These are phyloP conservation scores for Pestalotiopsis fici DNA, from an alignment of 2,329 filamentous ascomycete genomes.

Conservation along the genomic window DNA sequence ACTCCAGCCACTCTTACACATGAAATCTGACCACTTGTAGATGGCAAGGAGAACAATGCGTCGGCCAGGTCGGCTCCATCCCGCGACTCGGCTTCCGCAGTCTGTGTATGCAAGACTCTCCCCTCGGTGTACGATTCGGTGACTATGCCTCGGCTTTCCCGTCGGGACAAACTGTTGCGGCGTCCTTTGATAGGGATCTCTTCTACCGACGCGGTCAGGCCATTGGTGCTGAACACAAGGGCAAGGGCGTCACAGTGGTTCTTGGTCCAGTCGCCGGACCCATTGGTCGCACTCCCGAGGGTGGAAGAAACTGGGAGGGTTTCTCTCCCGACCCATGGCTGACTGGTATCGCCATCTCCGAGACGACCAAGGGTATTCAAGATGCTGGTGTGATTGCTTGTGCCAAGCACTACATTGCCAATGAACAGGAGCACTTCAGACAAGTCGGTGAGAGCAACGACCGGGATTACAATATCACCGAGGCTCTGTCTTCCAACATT, in stretches of 20 bases:
- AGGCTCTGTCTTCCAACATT: constrained; percentile 59
- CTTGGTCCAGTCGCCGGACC: constrained; percentile 76
- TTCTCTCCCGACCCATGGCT: constrained; percentile 75
- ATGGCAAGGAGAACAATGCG: constrained; percentile 72
- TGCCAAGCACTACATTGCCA: constrained; percentile 71
- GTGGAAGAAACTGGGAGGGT: constrained; percentile 73
- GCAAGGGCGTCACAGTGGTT: constrained; percentile 73
- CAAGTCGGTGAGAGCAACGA: constrained; percentile 57
- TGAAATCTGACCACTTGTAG: constrained; percentile 31
- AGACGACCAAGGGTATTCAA: constrained; percentile 79
- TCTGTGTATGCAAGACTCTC: constrained; percentile 86
- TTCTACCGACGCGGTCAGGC: constrained; percentile 70
- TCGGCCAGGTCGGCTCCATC: constrained; percentile 73
- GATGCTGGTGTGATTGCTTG: constrained; percentile 77
- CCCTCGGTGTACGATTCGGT: constrained; percentile 73
- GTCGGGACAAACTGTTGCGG: constrained; percentile 75
- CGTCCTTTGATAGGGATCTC: constrained; percentile 77
- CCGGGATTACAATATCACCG: constrained; percentile 64
- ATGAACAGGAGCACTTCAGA: constrained; percentile 78
- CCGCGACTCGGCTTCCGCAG: constrained; percentile 70
- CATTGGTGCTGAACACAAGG: constrained; percentile 72
- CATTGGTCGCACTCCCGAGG: constrained; percentile 67
- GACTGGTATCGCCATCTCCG: constrained; percentile 69
- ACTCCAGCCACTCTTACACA: neutral
- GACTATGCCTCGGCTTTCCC: constrained; percentile 85